Percentiles rank a stretch among this genome's conserved stretches.
These are phyloP conservation scores for Penicillium verrucosum DNA, from an alignment of 2,329 filamentous ascomycete genomes.

Conservation along the genomic window DNA sequence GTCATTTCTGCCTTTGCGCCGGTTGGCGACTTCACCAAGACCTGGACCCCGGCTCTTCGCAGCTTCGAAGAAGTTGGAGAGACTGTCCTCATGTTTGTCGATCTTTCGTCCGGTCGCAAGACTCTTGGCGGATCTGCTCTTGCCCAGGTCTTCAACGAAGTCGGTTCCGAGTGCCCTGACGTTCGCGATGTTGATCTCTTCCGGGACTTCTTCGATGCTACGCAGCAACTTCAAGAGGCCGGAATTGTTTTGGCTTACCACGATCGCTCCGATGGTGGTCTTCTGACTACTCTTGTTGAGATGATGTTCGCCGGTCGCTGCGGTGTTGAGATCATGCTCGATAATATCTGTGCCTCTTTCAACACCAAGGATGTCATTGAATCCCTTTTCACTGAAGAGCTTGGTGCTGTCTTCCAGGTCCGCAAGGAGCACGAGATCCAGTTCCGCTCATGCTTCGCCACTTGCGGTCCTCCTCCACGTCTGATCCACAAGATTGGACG, in stretches of 20 bases:
- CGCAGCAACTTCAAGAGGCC: slow-evolving; percentile 64
- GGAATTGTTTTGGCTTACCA: slow-evolving; percentile 87
- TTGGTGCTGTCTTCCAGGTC: slow-evolving; percentile 94
- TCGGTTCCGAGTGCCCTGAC: slow-evolving; percentile 82
- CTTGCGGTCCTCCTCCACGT: slow-evolving; percentile 76
- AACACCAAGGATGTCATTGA: slow-evolving; percentile 65
- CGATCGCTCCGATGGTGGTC: slow-evolving; percentile 87
- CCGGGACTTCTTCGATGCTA: slow-evolving; percentile 87
- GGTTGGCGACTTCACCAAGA: slow-evolving; percentile 76
- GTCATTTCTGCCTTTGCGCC: slow-evolving; percentile 88
- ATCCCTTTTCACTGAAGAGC: slow-evolving; percentile 90
- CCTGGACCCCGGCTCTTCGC: slow-evolving; percentile 89
- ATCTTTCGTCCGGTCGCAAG: slow-evolving; percentile 76
- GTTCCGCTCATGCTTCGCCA: slow-evolving; percentile 88
- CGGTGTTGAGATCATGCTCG: slow-evolving; percentile 79
- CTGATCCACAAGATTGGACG: slow-evolving; percentile 81
- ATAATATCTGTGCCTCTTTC: slow-evolving; percentile 60
- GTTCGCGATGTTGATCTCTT: slow-evolving; percentile 77
- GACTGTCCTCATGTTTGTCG: slow-evolving; percentile 83
- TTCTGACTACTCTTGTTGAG: slow-evolving; percentile 85
- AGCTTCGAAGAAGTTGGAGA: slow-evolving; percentile 84
- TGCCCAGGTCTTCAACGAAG: slow-evolving; percentile 81
- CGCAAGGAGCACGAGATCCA: slow-evolving; percentile 77
- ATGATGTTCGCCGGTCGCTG: slow-evolving; percentile 98
- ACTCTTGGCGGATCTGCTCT: slow-evolving; percentile 87